Conservation (phyloP, 495 filamentous ascomycete genomes). For the Penicillium turbatum region DNA sequence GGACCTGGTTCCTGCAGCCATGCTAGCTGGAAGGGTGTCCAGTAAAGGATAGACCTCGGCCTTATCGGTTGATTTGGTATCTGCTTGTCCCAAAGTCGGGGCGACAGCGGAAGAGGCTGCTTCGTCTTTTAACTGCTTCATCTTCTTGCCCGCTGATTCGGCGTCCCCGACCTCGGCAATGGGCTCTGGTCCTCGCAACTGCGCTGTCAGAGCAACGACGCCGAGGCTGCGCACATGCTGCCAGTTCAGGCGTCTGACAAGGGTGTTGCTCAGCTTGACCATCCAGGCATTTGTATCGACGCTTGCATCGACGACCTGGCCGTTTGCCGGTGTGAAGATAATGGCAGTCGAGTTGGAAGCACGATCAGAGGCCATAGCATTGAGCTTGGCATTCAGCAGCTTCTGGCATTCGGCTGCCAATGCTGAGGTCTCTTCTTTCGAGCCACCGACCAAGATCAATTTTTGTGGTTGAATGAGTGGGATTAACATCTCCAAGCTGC, state of each 20-base stretch:
- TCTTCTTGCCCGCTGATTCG: constrained; percentile 59
- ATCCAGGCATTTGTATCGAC: constrained; percentile 98
- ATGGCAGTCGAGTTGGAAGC: constrained; percentile 44
- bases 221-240: constrained; percentile 86
- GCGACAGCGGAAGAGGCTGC: constrained; percentile 22
- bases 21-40: constrained; percentile 70
- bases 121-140: constrained; percentile 54
- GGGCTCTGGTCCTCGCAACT: constrained; percentile 40
- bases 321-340: constrained; percentile 75
- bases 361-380: constrained; percentile 26
- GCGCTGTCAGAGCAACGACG: constrained; percentile 80
- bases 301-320: constrained; percentile 74
- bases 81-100: constrained; percentile 19
- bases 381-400: constrained; percentile 56
- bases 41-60: constrained; percentile 55
- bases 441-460: constrained; percentile 81
- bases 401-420: constrained; percentile 79
- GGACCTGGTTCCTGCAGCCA: constrained; percentile 70
- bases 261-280: constrained; percentile 76
- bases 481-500: constrained; percentile 88
- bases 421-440: constrained; percentile 65
- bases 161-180: constrained; percentile 23
- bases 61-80: constrained; percentile 25
- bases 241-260: constrained; percentile 85
- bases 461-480: constrained; percentile 92